These are phyloP conservation scores for Cicer judaicum DNA, from an alignment of 306 rosid genomes.

Conservation along the genomic window DNA sequence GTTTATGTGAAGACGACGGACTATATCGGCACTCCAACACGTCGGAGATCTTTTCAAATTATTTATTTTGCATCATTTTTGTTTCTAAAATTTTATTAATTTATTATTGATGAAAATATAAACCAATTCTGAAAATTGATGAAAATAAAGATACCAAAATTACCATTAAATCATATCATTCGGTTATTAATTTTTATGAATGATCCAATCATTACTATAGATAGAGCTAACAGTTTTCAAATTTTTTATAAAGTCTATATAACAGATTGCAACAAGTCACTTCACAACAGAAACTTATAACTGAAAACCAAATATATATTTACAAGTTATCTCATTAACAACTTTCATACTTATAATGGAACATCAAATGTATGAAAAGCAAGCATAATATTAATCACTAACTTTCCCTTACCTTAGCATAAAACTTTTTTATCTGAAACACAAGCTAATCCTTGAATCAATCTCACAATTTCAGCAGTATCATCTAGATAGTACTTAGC, in stretches of 20 bases:
- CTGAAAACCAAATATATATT: slow-evolving; percentile 47
- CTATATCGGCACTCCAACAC: too few relatives aligned
- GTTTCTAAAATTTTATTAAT: too few relatives aligned
- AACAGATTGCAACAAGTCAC: slow-evolving; percentile 2
- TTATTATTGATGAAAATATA: too few relatives aligned
- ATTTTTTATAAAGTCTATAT: neutral
- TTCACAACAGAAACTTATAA: slow-evolving; percentile 38
- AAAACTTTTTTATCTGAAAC: slow-evolving; percentile 58
- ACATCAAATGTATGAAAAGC: slow-evolving; percentile 35
- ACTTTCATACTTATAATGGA: slow-evolving; percentile 44
- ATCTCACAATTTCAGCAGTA: slow-evolving; percentile 64
- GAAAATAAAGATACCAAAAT: too few relatives aligned
- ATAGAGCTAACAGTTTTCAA: neutral
- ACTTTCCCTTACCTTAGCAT: slow-evolving; percentile 35
- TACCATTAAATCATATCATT: neutral
- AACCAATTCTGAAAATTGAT: too few relatives aligned
- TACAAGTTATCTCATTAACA: slow-evolving; percentile 51
- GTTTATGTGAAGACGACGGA: too few relatives aligned
- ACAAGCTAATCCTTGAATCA: slow-evolving; percentile 76
- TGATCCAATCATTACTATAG: neutral
- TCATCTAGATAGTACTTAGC: slow-evolving; percentile 56
- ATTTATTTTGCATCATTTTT: too few relatives aligned
- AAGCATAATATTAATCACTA: slow-evolving; percentile 35
- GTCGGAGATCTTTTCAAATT: too few relatives aligned
- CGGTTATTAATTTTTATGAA: too few relatives aligned